Percentiles rank a stretch among this genome's conserved stretches.
phyloP scores from a whole-genome alignment of 805 yeast genomes.

The Yarrowia deformans region DNA sequence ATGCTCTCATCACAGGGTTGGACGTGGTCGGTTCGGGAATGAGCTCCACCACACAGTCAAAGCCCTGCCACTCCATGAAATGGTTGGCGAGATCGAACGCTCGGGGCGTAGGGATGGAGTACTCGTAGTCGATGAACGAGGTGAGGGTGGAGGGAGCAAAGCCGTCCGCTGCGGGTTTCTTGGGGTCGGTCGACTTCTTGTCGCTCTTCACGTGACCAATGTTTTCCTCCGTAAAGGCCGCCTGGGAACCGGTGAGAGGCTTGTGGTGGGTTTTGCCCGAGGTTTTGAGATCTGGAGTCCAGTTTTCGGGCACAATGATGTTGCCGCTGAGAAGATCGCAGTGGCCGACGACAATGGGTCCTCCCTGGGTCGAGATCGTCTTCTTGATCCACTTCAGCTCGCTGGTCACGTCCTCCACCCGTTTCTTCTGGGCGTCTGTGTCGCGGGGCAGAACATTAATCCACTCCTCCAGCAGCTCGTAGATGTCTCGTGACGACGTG shows the following conservation, averaged over 20 bases:
- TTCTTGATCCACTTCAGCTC: conserved; percentile 66
- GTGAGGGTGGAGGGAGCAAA: conserved; percentile 36
- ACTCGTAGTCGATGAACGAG: conserved; percentile 89
- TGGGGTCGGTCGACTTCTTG: not conserved
- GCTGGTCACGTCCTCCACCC: conserved; percentile 53
- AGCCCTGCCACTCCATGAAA: conserved; percentile 94
- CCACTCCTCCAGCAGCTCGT: conserved; percentile 71
- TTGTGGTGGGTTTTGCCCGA: not conserved
- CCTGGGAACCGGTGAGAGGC: conserved; percentile 9
- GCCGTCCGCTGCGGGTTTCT: not conserved
- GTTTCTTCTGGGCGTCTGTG: conserved; percentile 50
- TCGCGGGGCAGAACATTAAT: conserved; percentile 62
- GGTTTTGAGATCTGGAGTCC: conserved; percentile 23
- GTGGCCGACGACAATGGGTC: conserved; percentile 65
- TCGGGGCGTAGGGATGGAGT: conserved; percentile 87
- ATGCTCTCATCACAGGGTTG: conserved; percentile 58
- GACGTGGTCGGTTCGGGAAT: conserved; percentile 61
- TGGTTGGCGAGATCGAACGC: conserved; percentile 94
- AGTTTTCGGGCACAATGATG: conserved; percentile 54
- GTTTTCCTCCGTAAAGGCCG: not conserved
- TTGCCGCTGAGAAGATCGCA: conserved; percentile 80
- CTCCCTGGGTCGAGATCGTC: conserved; percentile 56
- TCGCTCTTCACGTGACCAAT: not conserved
- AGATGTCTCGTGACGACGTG: conserved; percentile 53
- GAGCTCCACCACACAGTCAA: conserved; percentile 66